Evolutionary conservation across 177 flowering plant species (phyloP).

Genomic region (Vitis hybrid): DNA sequence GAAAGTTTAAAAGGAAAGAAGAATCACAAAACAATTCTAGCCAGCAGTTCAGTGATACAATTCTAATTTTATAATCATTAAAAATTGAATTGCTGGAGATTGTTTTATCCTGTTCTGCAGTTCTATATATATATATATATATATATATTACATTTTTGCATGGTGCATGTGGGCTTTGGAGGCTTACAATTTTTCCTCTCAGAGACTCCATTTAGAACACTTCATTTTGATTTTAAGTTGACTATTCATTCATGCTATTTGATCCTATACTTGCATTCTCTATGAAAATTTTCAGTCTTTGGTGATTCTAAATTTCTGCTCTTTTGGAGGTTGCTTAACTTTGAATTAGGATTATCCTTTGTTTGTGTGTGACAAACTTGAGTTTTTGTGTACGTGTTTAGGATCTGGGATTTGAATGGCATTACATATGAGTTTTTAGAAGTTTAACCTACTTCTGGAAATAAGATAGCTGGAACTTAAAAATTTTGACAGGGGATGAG

Average conservation of each 20-base stretch:
- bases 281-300: too few species aligned
- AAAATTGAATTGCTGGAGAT: too few species aligned
- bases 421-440: background rate
- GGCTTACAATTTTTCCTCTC: background rate
- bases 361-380: background rate
- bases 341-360: background rate
- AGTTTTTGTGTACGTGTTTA: too few species aligned
- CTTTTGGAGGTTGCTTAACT: background rate
- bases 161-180: background rate
- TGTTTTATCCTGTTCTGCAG: too few species aligned
- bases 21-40: too few species aligned
- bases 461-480: background rate
- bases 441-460: background rate
- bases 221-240: too few species aligned
- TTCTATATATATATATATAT: too few species aligned
- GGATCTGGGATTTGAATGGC: background rate
- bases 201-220: background rate
- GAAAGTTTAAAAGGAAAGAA: too few species aligned
- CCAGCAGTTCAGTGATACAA: too few species aligned
- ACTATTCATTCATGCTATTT: too few species aligned
- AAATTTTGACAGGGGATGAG: conserved; percentile 1
- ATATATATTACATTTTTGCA: background rate
- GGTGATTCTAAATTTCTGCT: background rate
- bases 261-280: too few species aligned
- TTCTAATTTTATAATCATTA: too few species aligned